These are phyloP conservation scores for Sclerospora graminicola DNA, from an alignment of 352 stramenopile species.

Conservation along the genomic window DNA sequence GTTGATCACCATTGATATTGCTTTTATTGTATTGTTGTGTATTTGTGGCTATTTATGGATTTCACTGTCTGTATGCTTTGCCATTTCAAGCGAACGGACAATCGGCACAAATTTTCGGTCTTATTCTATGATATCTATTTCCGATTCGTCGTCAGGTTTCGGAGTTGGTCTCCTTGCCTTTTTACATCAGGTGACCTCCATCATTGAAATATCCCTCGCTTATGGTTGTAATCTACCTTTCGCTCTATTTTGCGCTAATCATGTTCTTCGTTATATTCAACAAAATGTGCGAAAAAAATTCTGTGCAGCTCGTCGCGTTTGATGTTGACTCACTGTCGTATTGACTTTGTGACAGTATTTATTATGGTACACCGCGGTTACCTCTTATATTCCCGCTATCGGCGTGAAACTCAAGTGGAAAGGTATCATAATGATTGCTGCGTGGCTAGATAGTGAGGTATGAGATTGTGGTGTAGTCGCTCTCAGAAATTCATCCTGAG, in stretches of 20 bases:
- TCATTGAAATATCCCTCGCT: constrained; percentile 59
- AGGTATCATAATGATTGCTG: constrained; percentile 42
- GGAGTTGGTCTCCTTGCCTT: constrained; percentile 75
- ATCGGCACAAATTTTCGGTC: constrained; percentile 99
- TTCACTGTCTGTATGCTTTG: constrained; percentile 95
- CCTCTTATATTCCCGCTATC: constrained; percentile 79
- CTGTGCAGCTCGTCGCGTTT: neutral
- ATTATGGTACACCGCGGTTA: constrained; percentile 95
- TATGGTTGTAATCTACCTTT: constrained; percentile 87
- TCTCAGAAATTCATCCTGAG: no score
- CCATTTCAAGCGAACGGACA: constrained; percentile 96
- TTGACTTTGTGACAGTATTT: constrained; percentile 90
- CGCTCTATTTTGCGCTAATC: constrained; percentile 94
- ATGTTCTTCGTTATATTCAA: constrained; percentile 98
- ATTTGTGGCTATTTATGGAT: constrained; percentile 59
- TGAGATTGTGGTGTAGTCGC: no score
- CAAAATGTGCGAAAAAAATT: constrained; percentile 77
- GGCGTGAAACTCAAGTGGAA: constrained; percentile 52
- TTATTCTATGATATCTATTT: constrained; percentile 99
- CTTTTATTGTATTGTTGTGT: neutral
- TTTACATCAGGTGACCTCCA: constrained; percentile 66
- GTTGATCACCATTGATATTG: no score
- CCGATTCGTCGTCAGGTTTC: constrained; percentile 70
- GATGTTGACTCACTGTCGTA: constrained; percentile 3
- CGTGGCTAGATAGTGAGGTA: constrained; percentile 74